A percentile compares a stretch with the other conserved stretches of the same genome.
Evolutionary conservation across 108 stramenopile genomes (phyloP).

Genomic region (Conticribra weissflogii): DNA sequence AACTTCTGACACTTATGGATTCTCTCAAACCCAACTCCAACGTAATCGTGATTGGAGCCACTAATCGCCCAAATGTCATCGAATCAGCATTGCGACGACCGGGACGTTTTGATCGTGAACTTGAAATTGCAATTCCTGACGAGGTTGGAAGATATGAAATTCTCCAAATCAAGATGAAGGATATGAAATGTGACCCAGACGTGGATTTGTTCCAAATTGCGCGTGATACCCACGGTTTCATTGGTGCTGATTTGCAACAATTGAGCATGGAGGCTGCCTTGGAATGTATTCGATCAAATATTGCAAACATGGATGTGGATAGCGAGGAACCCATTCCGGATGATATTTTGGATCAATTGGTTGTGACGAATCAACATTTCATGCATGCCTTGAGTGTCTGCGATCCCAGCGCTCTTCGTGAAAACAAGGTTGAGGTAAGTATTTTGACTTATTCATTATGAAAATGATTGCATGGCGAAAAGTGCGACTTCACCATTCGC

Average conservation of each 20-base stretch:
- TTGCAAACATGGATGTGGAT: slow-evolving; percentile 88
- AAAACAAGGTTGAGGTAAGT: slow-evolving; percentile 80
- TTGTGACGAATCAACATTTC: slow-evolving; percentile 94
- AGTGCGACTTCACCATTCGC: too few species aligned
- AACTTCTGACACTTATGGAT: slow-evolving; percentile 96
- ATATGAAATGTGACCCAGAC: slow-evolving; percentile 87
- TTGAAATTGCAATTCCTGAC: slow-evolving; percentile 95
- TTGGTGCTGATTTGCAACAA: slow-evolving; percentile 96
- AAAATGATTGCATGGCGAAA: too few species aligned
- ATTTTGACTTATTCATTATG: background rate
- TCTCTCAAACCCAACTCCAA: slow-evolving; percentile 89
- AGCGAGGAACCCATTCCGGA: slow-evolving; percentile 79
- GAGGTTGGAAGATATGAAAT: slow-evolving; percentile 91
- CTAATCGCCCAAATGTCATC: slow-evolving; percentile 92
- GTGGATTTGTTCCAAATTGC: slow-evolving; percentile 90
- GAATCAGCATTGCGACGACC: slow-evolving; percentile 95
- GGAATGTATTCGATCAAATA: slow-evolving; percentile 86
- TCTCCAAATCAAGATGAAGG: slow-evolving; percentile 94
- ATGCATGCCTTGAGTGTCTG: slow-evolving; percentile 89
- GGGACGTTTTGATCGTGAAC: slow-evolving; percentile 96
- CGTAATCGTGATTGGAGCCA: slow-evolving; percentile 97
- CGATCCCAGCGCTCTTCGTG: slow-evolving; percentile 92
- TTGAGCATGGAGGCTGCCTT: slow-evolving; percentile 94
- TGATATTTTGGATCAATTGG: slow-evolving; percentile 81
- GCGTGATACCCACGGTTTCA: slow-evolving; percentile 89